Base-by-base conservation (phyloP, 768 basidiomycete genomes). In the Podaxis mareebaensis region DNA sequence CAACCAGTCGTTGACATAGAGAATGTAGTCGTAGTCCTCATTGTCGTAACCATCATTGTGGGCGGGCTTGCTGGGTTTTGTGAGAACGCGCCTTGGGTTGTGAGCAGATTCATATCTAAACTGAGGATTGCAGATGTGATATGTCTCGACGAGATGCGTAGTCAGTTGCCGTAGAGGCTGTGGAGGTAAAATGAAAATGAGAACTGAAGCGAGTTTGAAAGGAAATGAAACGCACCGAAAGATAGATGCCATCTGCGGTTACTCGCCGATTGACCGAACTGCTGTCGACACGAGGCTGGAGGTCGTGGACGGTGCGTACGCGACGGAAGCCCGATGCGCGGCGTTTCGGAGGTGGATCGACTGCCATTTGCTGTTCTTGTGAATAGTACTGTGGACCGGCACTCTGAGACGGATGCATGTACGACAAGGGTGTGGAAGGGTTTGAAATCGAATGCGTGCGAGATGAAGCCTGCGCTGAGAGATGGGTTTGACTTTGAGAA, bases 1-100 rank as follows among this genome's bases (percentile, higher is more conserved):
- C 63, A 99, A 78, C 82, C 94, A 95, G 71, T 99, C 97, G 72
- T 99, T 99, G 72, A 99, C 97, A 75, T 99, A 99, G 63, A 99
- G 85, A 70, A 99, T 99, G 71, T 99, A 99, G 74, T 99, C 97
- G 70, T 95, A 96, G 75, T 99, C 97, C 69, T 99, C 96, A 70
- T 99, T 99, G 77, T 99, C 97, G 68, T 89, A 97, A 1, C 96
- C 96, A 64, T 98, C 96, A 74, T 99, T 99, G 74, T 96, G 92
- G 0, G 86, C 83, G 0, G 95, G 93, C 73, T 97, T 97, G 79
- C 93, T 95, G 20, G 97, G 97, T 75, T 99, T 99, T 24, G 97
- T 99, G 63, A 99, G 82, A 17, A 99, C 97, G 55, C 97, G 87
- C 53, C 97, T 85, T 5, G 97, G 97, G 77, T 99, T 99, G 74